phyloP scores from a whole-genome alignment of 257 asterid species.

The Cynanchum wilfordii region DNA sequence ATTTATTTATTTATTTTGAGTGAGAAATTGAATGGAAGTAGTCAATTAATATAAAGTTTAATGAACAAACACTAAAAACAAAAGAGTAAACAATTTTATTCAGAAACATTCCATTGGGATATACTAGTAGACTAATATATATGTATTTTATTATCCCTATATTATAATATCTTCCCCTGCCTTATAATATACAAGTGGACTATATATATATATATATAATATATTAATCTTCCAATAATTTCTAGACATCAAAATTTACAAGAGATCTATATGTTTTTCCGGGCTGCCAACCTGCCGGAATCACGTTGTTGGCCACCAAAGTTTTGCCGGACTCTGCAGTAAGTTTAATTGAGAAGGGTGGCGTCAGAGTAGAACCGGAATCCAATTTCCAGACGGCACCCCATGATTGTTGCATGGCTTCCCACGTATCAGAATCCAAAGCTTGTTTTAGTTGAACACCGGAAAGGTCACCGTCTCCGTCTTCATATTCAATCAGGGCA shows the following conservation, averaged over 20 bases:
- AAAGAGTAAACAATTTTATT: too few species aligned
- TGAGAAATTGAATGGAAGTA: too few species aligned
- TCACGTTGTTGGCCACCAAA: conserved; percentile 53
- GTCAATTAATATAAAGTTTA: too few species aligned
- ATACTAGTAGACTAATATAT: background rate
- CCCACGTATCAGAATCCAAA: conserved; percentile 40
- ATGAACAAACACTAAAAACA: too few species aligned
- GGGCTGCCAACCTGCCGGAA: conserved; percentile 65
- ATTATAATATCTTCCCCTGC: too few species aligned
- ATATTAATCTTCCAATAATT: background rate
- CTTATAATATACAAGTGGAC: too few species aligned
- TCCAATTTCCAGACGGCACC: conserved; percentile 74
- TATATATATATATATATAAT: too few species aligned
- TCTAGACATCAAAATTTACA: conserved; percentile 42
- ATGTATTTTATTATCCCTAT: too few species aligned
- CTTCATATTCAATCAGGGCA: conserved; percentile 48
- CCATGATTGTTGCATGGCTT: conserved; percentile 58
- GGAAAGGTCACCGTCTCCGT: conserved; percentile 51
- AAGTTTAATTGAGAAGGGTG: conserved; percentile 59
- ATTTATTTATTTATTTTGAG: too few species aligned
- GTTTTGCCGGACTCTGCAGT: conserved; percentile 46
- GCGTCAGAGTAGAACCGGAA: conserved; percentile 23
- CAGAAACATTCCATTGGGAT: too few species aligned
- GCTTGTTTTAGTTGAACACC: conserved; percentile 50
- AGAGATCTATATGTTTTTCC: conserved; percentile 56